These are phyloP conservation scores for California macrophylla DNA, from an alignment of 441 rosid species.

Conservation along the genomic window DNA sequence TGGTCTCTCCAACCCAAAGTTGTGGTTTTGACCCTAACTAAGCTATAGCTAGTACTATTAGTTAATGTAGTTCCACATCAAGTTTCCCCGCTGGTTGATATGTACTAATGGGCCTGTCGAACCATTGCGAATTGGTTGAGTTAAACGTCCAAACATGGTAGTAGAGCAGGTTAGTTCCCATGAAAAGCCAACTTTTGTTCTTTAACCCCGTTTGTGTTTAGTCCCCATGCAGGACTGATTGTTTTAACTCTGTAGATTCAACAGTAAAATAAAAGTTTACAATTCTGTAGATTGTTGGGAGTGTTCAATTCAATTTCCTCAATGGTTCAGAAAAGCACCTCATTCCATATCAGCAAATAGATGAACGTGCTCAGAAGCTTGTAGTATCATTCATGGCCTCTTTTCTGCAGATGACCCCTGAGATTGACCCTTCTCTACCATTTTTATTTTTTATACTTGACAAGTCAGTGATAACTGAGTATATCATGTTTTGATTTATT, in stretches of 20 bases:
- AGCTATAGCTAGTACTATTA: background rate
- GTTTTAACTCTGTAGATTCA: background rate
- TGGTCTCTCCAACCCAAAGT: background rate
- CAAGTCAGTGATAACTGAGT: background rate
- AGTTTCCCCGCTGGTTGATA: background rate
- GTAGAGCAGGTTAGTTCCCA: background rate
- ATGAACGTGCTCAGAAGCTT: background rate
- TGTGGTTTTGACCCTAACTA: background rate
- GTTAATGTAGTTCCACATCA: background rate
- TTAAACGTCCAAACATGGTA: background rate
- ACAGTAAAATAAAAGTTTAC: background rate
- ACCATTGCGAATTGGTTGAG: background rate
- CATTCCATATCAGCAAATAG: background rate
- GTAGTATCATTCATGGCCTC: background rate
- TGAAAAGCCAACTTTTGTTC: background rate
- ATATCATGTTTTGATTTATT: background rate
- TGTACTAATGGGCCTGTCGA: background rate
- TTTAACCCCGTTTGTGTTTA: background rate
- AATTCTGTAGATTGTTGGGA: background rate
- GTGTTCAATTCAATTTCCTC: background rate
- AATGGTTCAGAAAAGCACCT: background rate
- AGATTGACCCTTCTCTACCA: background rate
- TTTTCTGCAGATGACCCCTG: background rate
- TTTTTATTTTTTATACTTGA: background rate
- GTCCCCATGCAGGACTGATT: background rate